Percentiles rank a stretch among this genome's conserved stretches.
These are phyloP conservation scores for Bondarzewia mesenterica DNA, from an alignment of 1,284 basidiomycete genomes.

Conservation along the genomic window DNA sequence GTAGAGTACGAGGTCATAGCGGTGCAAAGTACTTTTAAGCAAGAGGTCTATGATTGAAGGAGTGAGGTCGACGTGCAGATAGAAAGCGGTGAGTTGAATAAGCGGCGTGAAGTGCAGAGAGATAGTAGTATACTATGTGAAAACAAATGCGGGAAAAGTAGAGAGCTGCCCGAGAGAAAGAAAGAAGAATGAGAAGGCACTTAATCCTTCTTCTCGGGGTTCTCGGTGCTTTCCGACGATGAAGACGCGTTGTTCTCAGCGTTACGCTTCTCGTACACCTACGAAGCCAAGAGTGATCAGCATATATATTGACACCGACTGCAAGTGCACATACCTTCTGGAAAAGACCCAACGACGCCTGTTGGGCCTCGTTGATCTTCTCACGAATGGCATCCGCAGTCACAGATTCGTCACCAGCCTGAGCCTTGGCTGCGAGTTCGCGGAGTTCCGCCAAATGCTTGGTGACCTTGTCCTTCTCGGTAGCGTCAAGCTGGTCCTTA, in stretches of 20 bases:
- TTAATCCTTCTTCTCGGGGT: conserved; percentile 72
- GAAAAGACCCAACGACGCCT: conserved; percentile 95
- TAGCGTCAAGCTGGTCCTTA: conserved; percentile 90
- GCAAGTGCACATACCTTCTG: conserved; percentile 59
- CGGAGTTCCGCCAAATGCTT: conserved; percentile 84
- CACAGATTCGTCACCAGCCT: conserved; percentile 76
- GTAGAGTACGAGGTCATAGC: not conserved
- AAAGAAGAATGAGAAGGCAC: conserved; percentile 5
- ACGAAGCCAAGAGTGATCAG: not conserved
- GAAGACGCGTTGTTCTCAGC: conserved; percentile 52
- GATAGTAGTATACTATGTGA: not conserved
- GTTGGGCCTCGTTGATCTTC: conserved; percentile 94
- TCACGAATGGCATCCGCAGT: conserved; percentile 85
- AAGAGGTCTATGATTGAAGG: not conserved
- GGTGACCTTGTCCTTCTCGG: conserved; percentile 91
- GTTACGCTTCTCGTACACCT: conserved; percentile 83
- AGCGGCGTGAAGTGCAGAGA: not conserved
- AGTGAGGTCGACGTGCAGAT: not conserved
- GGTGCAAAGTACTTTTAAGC: not conserved
- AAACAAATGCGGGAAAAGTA: not conserved
- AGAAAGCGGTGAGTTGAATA: not conserved
- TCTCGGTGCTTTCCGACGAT: conserved; percentile 37
- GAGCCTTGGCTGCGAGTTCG: conserved; percentile 86
- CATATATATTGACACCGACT: not conserved
- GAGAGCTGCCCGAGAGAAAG: not conserved